Conservation (phyloP, 345 rosid genomes). For the Combretum micranthum region DNA sequence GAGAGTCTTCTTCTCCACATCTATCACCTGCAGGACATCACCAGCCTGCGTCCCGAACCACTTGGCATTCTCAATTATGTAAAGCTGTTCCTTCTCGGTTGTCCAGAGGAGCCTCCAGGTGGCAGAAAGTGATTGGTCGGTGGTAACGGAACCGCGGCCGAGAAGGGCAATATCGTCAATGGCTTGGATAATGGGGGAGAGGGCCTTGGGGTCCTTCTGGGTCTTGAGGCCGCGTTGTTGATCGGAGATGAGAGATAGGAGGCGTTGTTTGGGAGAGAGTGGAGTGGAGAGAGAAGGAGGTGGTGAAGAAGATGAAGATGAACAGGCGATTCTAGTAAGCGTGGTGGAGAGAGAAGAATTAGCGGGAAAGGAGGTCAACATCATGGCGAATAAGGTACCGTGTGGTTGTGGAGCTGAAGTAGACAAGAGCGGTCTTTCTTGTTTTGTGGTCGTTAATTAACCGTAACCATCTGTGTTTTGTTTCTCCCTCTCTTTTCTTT, state of each 20-base stretch:
- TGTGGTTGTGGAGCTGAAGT: too few relatives aligned
- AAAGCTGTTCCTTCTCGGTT: conserved; percentile 92
- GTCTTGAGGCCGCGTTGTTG: conserved; percentile 81
- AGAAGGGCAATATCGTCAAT: conserved; percentile 55
- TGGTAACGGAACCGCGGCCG: conserved; percentile 51
- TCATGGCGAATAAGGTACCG: neutral
- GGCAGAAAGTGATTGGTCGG: conserved; percentile 55
- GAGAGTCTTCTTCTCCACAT: conserved; percentile 46
- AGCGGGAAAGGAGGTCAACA: conserved; percentile 4
- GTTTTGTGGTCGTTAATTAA: too few relatives aligned
- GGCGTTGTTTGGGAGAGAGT: conserved; percentile 33
- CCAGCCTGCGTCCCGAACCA: conserved; percentile 69
- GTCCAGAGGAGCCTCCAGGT: conserved; percentile 93
- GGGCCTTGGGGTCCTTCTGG: conserved; percentile 47
- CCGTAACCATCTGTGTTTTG: too few relatives aligned
- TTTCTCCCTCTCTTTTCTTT: too few relatives aligned
- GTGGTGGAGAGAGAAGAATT: neutral
- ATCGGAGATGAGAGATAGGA: conserved; percentile 67
- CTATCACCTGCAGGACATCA: conserved; percentile 87
- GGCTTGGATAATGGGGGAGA: conserved; percentile 53
- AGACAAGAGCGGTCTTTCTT: too few relatives aligned
- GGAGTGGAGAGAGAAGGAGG: conserved; percentile 9
- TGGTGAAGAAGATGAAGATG: conserved; percentile 13
- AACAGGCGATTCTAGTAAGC: conserved; percentile 4
- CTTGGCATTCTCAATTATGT: conserved; percentile 76